Base-by-base conservation (phyloP, 345 rosid species). In the Aquilaria yunnanensis region DNA sequence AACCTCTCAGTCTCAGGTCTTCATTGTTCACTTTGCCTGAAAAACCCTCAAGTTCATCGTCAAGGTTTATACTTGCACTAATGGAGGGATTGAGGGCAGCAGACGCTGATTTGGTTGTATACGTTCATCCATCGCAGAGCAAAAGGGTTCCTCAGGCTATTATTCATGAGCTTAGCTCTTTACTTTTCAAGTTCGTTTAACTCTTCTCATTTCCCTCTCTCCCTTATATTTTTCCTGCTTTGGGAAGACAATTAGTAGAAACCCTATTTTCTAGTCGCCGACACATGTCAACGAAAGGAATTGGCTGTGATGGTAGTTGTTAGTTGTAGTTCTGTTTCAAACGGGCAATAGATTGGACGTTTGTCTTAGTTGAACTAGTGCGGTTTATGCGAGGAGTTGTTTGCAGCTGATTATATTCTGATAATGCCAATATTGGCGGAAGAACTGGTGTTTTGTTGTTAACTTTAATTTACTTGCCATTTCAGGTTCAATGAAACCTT, bases 31-130 rank as follows among this genome's bases (percentile, higher is more conserved):
- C 43, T 10, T 51, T 51, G 16, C 8, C 9, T 5, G 1, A n/a
- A 51, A 51, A 13, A 51, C 14, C 54, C 54, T 37, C 43, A 37
- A 37, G 5, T 37, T 37, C 5, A 7, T 37, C 7, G 47, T 51
- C 32, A 69, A 16, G 57, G 4, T 37, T 37, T 37, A 37, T 3
- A 37, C 23, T 37, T 7, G 43, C 7, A 7, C 43, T 37, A 50
- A 86, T 91, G 97, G 94, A 91, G 56, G 96, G 97, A 3, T 63
- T 91, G 72, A 78, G 72, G 69, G 77, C 80, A 14, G 65, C 86
- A 6, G 78, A 78, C 32, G 88, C 92, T 3, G 66, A 80, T 53
- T 69, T 91, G 79, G 70, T 74, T 59, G 77, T 85, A 13, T 73
- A 75, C 66, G 62, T 88, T 23, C 96, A 78, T 32, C 96, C 94